Percentiles rank a stretch among this genome's conserved stretches.
Evolutionary conservation across 2,329 filamentous ascomycete species (phyloP).

Genomic region (Elsinoe arachidis): DNA sequence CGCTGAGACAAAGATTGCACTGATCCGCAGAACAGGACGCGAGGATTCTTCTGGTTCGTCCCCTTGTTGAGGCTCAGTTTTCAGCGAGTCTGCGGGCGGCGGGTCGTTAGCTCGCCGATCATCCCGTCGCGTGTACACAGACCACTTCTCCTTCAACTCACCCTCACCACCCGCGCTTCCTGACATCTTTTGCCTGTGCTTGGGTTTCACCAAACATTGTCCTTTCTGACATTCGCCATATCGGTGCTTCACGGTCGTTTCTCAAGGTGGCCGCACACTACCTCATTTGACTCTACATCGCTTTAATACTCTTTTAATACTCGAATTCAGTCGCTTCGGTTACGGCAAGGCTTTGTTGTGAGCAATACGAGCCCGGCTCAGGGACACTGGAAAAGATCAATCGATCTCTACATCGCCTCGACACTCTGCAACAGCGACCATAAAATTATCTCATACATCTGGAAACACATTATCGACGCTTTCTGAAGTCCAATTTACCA

Average conservation of each 20-base stretch:
- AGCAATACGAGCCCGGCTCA: not conserved
- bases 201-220: not conserved
- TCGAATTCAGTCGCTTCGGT: not conserved
- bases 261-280: not conserved
- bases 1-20: slow-evolving; percentile 6
- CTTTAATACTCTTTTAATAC: slow-evolving; percentile 6
- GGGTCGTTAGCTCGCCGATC: slow-evolving; percentile 2
- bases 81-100: not conserved
- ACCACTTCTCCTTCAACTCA: not conserved
- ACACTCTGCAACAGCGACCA: not conserved
- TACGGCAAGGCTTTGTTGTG: slow-evolving; percentile 4
- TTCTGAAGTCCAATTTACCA: not conserved
- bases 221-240: not conserved
- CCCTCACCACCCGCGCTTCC: not conserved
- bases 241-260: slow-evolving; percentile 6
- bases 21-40: not conserved
- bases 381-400: slow-evolving; percentile 4
- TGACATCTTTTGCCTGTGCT: not conserved
- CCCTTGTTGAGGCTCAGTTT: slow-evolving; percentile 6
- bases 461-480: not conserved
- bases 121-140: not conserved
- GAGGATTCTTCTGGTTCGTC: not conserved
- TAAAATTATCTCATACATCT: not conserved
- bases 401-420: not conserved
- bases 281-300: not conserved